phyloP scores from a whole-genome alignment of 1,284 basidiomycete genomes.

The Ustilago sp. region DNA sequence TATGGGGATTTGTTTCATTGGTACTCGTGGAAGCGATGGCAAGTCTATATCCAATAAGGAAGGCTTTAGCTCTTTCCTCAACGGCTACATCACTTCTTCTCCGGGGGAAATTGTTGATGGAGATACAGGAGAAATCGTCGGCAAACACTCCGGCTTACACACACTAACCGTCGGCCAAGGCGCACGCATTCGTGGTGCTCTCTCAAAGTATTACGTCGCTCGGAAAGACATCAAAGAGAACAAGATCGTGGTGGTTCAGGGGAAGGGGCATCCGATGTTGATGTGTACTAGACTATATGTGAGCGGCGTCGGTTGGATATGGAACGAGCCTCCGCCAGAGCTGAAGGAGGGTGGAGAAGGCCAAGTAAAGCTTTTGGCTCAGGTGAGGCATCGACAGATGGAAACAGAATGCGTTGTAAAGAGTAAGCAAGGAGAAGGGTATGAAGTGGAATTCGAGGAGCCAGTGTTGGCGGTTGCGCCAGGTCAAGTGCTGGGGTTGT shows the following conservation, averaged over 20 bases:
- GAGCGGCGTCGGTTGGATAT: conserved; percentile 42
- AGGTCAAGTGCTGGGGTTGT: conserved; percentile 83
- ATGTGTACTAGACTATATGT: conserved; percentile 69
- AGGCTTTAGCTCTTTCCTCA: conserved; percentile 40
- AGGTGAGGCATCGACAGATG: conserved; percentile 80
- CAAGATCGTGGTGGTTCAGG: conserved; percentile 80
- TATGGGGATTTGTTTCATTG: conserved; percentile 98
- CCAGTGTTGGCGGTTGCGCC: conserved; percentile 80
- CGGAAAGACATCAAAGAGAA: conserved; percentile 77
- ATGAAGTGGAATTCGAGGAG: conserved; percentile 72
- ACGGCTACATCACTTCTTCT: conserved; percentile 79
- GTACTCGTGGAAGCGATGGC: conserved; percentile 72
- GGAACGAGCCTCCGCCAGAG: conserved; percentile 35
- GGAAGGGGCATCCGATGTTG: conserved; percentile 78
- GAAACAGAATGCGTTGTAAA: conserved; percentile 73
- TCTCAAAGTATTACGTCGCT: conserved; percentile 79
- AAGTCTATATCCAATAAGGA: conserved; percentile 21
- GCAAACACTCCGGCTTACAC: conserved; percentile 83
- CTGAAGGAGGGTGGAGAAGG: conserved; percentile 71
- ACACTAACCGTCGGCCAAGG: conserved; percentile 88
- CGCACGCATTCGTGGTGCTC: conserved; percentile 77
- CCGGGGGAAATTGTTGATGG: conserved; percentile 78
- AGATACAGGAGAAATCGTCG: conserved; percentile 75
- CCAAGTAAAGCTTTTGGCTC: conserved; percentile 77
- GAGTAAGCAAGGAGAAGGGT: conserved; percentile 8